A percentile compares a stretch with the other conserved stretches of the same genome.
These are phyloP conservation scores for Pseudocercospora cruenta DNA, from an alignment of 2,329 filamentous ascomycete genomes.

Conservation along the genomic window DNA sequence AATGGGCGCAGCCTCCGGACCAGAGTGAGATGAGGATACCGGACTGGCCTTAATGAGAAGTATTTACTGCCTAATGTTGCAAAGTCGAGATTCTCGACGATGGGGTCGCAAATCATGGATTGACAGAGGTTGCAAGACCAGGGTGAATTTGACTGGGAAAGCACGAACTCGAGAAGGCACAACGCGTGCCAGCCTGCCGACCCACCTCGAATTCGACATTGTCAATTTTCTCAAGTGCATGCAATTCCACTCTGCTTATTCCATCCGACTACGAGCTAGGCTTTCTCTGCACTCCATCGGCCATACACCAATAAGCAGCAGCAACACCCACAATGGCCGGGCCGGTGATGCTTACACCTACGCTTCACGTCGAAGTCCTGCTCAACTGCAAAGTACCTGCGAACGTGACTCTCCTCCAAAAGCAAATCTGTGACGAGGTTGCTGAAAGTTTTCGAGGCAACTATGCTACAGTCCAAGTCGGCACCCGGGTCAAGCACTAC, in stretches of 20 bases:
- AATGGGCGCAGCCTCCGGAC: constrained; percentile 21
- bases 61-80: too few relatives aligned
- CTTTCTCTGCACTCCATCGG: background rate
- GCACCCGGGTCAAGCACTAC: background rate
- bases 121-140: background rate
- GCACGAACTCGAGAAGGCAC: background rate
- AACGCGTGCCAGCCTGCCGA: constrained; percentile 33
- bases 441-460: background rate
- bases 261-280: too few relatives aligned
- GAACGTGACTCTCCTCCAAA: background rate
- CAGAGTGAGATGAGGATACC: constrained; percentile 8
- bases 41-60: constrained; percentile 40
- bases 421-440: background rate
- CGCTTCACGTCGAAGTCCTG: constrained; percentile 46
- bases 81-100: background rate
- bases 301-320: background rate
- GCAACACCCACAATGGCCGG: constrained; percentile 18
- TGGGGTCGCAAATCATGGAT: background rate
- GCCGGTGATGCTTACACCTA: constrained; percentile 33
- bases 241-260: background rate
- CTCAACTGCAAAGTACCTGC: constrained; percentile 34
- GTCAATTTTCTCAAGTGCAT: constrained; percentile 1
- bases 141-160: background rate
- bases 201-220: constrained; percentile 27
- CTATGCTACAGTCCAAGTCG: background rate